Evolutionary conservation across 768 basidiomycete species (phyloP), one percentile per base, ranked within the genome.

Genomic region (Sporobolomyces roseus): DNA sequence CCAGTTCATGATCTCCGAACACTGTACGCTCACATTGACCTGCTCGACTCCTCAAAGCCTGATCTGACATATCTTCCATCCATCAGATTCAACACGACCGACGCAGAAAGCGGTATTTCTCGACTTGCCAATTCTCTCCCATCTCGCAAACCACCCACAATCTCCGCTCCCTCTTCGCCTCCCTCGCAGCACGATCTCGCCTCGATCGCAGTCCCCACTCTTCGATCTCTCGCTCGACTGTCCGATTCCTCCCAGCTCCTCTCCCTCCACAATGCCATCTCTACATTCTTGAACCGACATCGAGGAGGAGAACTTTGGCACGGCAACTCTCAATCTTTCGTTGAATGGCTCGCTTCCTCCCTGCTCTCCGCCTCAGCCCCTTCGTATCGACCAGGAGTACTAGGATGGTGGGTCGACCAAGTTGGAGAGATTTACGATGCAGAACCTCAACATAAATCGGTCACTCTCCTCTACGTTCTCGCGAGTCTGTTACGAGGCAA

Each of bases 391-490:
- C 52, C 66, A 0, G 59, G 59, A 0, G 63, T 54, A 3, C 29
- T 61, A 5, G 19, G 50, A 29, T 72, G 63, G 63, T 72, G 71
- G 71, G 62, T 51, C 45, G 71, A 72, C 45, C 71, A 61, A 5
- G 71, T 65, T 29, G 59, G 38, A 27, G 63, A 65, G 29, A 71
- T 71, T 33, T 50, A 45, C 54, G 66, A 62, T 3, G 25, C 48
- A 17, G 66, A 54, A n/a, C 21, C 66, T 19, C 32, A 33, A 33
- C 55, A 63, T 56, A 46, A 51, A 27, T 53, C 49, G 21, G 56
- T 63, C 25, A 60, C 55, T 41, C 50, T 68, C 10, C 56, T 68
- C 21, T 59, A 30, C 35, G 41, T 63, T 10, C 56, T 68, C 33
- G 43, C 51, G 30, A 43, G 35, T 13, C 32, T 68, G 2, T 27